Percentiles rank a stretch among this genome's conserved stretches.
Conservation (phyloP, 164 flowering plant species). For the Litsea cubeba region DNA sequence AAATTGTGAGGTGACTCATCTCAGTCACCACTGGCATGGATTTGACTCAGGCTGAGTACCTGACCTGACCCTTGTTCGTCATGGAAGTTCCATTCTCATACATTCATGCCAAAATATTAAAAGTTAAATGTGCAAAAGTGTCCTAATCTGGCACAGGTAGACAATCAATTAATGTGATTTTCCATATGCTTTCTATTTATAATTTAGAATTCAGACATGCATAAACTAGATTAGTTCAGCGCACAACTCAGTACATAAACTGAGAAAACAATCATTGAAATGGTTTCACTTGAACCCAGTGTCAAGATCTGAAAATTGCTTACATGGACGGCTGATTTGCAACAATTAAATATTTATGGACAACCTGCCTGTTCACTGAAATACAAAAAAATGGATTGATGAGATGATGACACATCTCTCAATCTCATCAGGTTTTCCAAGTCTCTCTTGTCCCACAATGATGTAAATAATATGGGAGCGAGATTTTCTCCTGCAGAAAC, state of each 20-base stretch:
- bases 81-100: no score
- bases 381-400: background rate
- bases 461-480: background rate
- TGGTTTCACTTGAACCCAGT: background rate
- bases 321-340: background rate
- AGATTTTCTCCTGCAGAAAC: no score
- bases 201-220: background rate
- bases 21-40: no score
- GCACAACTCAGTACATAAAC: background rate
- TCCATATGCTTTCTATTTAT: background rate
- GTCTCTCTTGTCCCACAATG: slow-evolving; percentile 6
- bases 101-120: no score
- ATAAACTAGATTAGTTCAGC: background rate
- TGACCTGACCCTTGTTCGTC: no score
- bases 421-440: background rate
- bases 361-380: background rate
- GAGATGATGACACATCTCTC: background rate
- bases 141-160: no score
- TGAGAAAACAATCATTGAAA: background rate
- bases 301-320: background rate
- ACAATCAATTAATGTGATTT: no score
- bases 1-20: no score
- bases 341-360: no score
- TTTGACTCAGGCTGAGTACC: no score
- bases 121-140: no score